phyloP scores from a whole-genome alignment of 2,329 filamentous ascomycete species.

The Paecilomyces sp. region DNA sequence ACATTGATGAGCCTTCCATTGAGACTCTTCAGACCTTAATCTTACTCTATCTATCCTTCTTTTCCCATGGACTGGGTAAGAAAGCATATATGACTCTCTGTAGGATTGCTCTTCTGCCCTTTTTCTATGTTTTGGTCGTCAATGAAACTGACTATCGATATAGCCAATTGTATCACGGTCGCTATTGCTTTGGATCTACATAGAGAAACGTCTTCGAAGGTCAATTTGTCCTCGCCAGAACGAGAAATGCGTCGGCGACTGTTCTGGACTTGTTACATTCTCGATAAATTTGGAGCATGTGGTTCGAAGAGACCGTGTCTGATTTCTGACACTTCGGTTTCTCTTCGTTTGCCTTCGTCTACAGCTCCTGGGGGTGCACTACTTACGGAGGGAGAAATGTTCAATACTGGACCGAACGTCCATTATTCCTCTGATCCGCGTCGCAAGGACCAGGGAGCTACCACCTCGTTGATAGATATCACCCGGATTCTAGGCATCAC shows the following conservation, averaged over 20 bases:
- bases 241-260: constrained; percentile 70
- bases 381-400: constrained; percentile 69
- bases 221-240: constrained; percentile 59
- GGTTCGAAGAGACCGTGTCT: constrained; percentile 78
- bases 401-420: constrained; percentile 69
- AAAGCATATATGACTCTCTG: constrained; percentile 82
- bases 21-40: constrained; percentile 70
- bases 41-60: constrained; percentile 67
- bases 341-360: constrained; percentile 70
- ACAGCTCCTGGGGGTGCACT: constrained; percentile 54
- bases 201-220: constrained; percentile 60
- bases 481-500: constrained; percentile 74
- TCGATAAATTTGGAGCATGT: constrained; percentile 75
- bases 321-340: constrained; percentile 67
- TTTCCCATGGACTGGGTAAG: constrained; percentile 70
- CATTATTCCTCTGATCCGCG: constrained; percentile 63
- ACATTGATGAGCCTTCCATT: constrained; percentile 73
- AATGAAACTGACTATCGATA: constrained; percentile 24
- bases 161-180: constrained; percentile 74
- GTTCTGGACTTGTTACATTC: constrained; percentile 83
- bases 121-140: neutral
- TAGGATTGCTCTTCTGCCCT: constrained; percentile 28
- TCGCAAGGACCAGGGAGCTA: constrained; percentile 67
- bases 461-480: constrained; percentile 77
- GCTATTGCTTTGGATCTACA: constrained; percentile 74